Conservation (phyloP, 768 basidiomycete species). For the Leucosporidium yakuticum region DNA sequence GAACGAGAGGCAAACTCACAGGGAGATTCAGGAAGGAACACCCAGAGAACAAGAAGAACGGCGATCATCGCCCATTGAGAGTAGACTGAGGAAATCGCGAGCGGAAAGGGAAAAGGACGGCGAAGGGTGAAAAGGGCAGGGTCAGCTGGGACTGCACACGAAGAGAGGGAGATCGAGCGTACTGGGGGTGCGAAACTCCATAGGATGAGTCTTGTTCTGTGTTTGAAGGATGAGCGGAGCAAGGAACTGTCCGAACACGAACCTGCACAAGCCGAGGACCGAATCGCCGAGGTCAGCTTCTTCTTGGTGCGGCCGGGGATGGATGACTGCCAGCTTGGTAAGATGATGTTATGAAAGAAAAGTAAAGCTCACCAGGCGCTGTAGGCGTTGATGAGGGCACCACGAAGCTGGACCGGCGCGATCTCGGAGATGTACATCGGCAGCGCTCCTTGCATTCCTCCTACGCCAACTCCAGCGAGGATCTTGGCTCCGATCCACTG, state of each 20-base stretch:
- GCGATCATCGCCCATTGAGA: neutral
- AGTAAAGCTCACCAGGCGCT: too few species aligned
- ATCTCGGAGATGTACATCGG: neutral
- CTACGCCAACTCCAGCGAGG: neutral
- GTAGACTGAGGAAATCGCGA: neutral
- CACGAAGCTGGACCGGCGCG: neutral
- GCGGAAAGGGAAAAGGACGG: neutral
- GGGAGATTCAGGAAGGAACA: neutral
- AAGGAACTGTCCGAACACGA: neutral
- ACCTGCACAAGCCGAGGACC: too few species aligned
- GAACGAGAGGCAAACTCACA: too few species aligned
- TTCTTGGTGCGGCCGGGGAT: too few species aligned
- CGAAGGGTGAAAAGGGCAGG: neutral
- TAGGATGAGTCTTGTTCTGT: neutral
- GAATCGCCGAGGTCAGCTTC: too few species aligned
- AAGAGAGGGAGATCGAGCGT: too few species aligned
- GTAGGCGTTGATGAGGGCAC: neutral
- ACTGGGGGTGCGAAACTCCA: neutral
- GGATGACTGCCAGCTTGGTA: too few species aligned
- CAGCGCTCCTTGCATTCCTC: neutral
- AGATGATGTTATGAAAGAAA: too few species aligned
- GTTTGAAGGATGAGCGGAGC: neutral
- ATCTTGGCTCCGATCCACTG: neutral
- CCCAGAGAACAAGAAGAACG: neutral
- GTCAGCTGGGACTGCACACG: neutral